Conservation (phyloP, 495 filamentous ascomycete genomes). For the Aspergillus wentii region DNA sequence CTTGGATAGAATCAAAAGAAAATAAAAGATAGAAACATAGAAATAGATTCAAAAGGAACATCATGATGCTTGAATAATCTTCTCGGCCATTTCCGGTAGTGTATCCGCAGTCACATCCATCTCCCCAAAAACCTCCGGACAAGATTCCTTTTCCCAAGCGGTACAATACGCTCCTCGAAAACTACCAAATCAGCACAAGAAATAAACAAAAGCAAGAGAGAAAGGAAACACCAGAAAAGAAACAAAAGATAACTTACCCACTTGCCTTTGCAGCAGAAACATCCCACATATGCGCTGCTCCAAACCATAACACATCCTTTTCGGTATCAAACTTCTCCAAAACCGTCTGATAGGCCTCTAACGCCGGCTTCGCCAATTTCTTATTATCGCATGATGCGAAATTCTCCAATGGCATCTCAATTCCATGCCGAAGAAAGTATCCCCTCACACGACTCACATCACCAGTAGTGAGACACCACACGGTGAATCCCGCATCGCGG, state of each 20-base stretch:
- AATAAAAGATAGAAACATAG: too few relatives aligned
- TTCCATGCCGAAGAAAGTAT: constrained; percentile 29
- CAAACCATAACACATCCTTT: constrained; percentile 23
- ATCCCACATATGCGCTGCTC: constrained; percentile 40
- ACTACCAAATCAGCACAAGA: too few relatives aligned
- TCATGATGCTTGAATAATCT: constrained; percentile 18
- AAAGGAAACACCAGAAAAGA: constrained; percentile 1
- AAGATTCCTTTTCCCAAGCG: constrained; percentile 25
- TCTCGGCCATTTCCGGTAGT: constrained; percentile 23
- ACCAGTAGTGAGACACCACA: constrained; percentile 40
- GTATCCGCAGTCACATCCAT: constrained; percentile 26
- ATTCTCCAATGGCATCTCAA: constrained; percentile 36
- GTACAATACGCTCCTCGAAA: constrained; percentile 29
- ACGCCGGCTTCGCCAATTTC: constrained; percentile 27
- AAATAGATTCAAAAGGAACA: too few relatives aligned
- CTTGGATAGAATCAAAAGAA: too few relatives aligned
- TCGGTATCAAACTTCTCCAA: constrained; percentile 12
- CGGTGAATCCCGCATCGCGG: constrained; percentile 28
- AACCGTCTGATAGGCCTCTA: constrained; percentile 24
- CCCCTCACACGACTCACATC: constrained; percentile 30
- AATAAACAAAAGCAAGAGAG: neutral
- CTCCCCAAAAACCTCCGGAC: constrained; percentile 21
- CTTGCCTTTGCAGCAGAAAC: constrained; percentile 24
- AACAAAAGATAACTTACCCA: constrained; percentile 16
- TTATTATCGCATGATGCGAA: constrained; percentile 31